Conservation (phyloP, 305 asterid species). For the Plantago rigida region DNA sequence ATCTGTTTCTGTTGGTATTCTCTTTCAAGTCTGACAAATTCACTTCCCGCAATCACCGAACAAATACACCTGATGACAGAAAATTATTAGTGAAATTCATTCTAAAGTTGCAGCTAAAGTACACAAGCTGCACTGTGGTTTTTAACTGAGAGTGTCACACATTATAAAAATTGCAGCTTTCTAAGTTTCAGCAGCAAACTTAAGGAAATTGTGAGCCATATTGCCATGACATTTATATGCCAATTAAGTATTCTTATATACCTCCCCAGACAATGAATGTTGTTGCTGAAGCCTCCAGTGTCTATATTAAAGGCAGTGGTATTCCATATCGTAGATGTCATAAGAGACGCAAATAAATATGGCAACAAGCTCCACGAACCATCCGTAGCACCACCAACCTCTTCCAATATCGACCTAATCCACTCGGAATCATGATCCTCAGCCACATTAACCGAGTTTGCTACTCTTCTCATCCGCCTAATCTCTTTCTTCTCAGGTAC, state of each 20-base stretch:
- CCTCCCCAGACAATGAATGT: conserved; percentile 91
- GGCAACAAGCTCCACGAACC: conserved; percentile 95
- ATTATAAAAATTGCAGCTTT: neutral
- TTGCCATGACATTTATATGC: neutral
- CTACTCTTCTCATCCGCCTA: conserved; percentile 87
- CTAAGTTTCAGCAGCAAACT: neutral
- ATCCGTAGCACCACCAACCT: conserved; percentile 87
- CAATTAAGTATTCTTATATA: conserved; percentile 9
- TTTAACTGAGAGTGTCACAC: neutral
- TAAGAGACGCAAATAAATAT: conserved; percentile 76
- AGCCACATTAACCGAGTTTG: conserved; percentile 53
- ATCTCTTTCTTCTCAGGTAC: conserved; percentile 81
- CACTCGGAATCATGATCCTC: conserved; percentile 82
- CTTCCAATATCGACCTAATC: conserved; percentile 77
- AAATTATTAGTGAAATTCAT: conserved; percentile 6
- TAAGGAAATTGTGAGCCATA: neutral
- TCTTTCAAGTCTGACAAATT: conserved; percentile 74
- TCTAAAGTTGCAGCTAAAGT: neutral
- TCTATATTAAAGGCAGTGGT: conserved; percentile 79
- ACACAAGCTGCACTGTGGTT: neutral
- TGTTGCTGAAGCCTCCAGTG: conserved; percentile 95
- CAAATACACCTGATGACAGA: conserved; percentile 68
- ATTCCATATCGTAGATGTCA: conserved; percentile 82
- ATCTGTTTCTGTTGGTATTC: conserved; percentile 66
- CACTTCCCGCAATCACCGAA: conserved; percentile 88